Conservation (phyloP, 495 filamentous ascomycete genomes). For the Aspergillus egyptiacus region DNA sequence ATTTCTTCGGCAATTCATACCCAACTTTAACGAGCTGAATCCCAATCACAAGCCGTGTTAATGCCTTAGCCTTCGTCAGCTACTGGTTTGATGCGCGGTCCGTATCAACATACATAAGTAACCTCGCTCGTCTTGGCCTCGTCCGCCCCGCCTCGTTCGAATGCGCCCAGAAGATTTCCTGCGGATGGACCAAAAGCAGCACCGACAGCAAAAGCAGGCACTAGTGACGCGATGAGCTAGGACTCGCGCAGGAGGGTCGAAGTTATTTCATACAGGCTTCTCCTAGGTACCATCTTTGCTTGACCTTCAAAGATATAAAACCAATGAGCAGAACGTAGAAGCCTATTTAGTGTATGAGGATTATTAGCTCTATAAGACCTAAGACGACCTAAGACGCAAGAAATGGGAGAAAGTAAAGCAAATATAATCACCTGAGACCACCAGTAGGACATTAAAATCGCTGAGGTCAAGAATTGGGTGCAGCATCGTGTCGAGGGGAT, state of each 20-base stretch:
- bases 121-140: constrained; percentile 37
- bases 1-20: constrained; percentile 32
- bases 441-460: constrained; percentile 45
- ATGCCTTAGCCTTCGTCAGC: constrained; percentile 22
- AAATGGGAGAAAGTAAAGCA: neutral
- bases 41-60: constrained; percentile 49
- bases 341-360: constrained; percentile 20
- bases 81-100: neutral
- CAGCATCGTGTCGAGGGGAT: constrained; percentile 24
- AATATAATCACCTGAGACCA: constrained; percentile 36
- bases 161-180: constrained; percentile 42
- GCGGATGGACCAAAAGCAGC: constrained; percentile 43
- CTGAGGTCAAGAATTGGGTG: constrained; percentile 48
- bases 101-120: constrained; percentile 31
- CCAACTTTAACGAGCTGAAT: constrained; percentile 44
- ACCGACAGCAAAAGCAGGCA: constrained; percentile 47
- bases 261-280: constrained; percentile 44
- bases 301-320: constrained; percentile 48
- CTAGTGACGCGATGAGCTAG: constrained; percentile 23
- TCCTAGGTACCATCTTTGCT: constrained; percentile 50
- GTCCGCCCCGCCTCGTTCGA: constrained; percentile 30
- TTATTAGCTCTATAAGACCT: neutral
- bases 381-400: no score
- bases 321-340: constrained; percentile 36
- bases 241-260: neutral